Percentiles rank a stretch among this genome's conserved stretches.
Conservation (phyloP, 495 filamentous ascomycete species). For the Aspergillus baeticus region DNA sequence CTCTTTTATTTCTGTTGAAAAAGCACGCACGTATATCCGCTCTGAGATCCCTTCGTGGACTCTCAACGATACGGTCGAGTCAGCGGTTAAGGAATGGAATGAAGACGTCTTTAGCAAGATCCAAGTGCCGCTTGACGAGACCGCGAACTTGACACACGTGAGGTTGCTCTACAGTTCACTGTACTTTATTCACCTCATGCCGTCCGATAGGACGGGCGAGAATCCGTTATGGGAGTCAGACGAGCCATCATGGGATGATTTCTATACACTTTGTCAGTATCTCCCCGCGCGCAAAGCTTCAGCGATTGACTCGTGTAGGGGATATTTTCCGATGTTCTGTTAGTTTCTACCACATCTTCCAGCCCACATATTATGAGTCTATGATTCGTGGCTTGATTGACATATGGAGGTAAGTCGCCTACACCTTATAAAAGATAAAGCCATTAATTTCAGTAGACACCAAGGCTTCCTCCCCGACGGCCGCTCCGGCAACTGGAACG, state of each 20-base stretch:
- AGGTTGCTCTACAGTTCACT: conserved; percentile 67
- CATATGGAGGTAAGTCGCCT: conserved; percentile 26
- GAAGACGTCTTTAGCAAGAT: conserved; percentile 60
- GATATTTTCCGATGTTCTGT: conserved; percentile 31
- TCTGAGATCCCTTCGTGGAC: conserved; percentile 56
- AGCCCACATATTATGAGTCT: conserved; percentile 58
- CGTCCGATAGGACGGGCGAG: conserved; percentile 72
- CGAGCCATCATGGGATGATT: conserved; percentile 71
- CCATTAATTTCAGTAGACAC: conserved; percentile 33
- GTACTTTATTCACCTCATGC: conserved; percentile 66
- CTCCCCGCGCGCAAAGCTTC: neutral
- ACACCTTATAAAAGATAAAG: neutral
- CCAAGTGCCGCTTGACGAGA: conserved; percentile 52
- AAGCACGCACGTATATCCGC: conserved; percentile 49
- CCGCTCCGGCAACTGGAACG: conserved; percentile 60
- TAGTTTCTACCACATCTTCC: conserved; percentile 67
- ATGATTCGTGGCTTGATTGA: conserved; percentile 61
- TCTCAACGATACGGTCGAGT: conserved; percentile 46
- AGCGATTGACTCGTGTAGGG: conserved; percentile 30
- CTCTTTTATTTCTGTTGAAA: conserved; percentile 39
- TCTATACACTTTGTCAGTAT: conserved; percentile 37
- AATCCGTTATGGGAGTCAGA: conserved; percentile 65
- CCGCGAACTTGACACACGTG: conserved; percentile 58
- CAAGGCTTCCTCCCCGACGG: conserved; percentile 57
- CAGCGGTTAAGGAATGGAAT: conserved; percentile 56